Percentiles rank a stretch among this genome's conserved stretches.
Evolutionary conservation across 2,329 filamentous ascomycete genomes (phyloP).

Genomic region (Arthrobotrys iridis): DNA sequence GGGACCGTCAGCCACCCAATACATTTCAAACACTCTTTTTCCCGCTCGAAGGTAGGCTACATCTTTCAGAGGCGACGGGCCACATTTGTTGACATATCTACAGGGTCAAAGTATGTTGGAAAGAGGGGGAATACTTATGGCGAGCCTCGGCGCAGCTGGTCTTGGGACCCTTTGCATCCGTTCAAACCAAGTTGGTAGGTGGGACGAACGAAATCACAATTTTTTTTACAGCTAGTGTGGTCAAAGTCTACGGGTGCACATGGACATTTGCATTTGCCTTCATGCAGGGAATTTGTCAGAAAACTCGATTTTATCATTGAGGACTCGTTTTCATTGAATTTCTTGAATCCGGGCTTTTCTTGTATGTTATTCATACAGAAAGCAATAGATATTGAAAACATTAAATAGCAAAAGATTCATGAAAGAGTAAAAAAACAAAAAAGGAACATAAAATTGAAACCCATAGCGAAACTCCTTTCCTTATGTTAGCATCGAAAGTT

Average conservation of each 20-base stretch:
- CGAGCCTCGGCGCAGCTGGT: constrained; percentile 11
- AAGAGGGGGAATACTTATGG: neutral
- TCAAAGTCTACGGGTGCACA: constrained; percentile 1
- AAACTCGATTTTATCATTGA: constrained; percentile 19
- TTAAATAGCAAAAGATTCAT: constrained; percentile 24
- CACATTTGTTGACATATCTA: constrained; percentile 1
- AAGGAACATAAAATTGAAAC: constrained; percentile 22
- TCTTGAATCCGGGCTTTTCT: constrained; percentile 1
- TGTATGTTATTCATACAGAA: constrained; percentile 24
- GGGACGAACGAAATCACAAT: neutral
- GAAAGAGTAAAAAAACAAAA: constrained; percentile 10
- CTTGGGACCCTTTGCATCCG: constrained; percentile 4
- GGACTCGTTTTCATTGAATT: constrained; percentile 25
- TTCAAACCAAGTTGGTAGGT: constrained; percentile 22
- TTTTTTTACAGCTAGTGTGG: neutral
- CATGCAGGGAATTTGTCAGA: constrained; percentile 15
- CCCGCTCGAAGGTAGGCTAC: neutral
- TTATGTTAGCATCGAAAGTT: constrained; percentile 29
- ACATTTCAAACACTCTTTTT: constrained; percentile 35
- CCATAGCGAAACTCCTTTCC: constrained; percentile 5
- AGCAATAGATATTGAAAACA: constrained; percentile 39
- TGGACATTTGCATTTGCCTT: neutral
- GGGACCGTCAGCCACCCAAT: constrained; percentile 33
- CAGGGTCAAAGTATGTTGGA: neutral
- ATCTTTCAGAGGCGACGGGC: neutral